These are phyloP conservation scores for Lodderomyces pseudojiufengensis DNA, from an alignment of 1,139 yeast genomes.

Conservation along the genomic window DNA sequence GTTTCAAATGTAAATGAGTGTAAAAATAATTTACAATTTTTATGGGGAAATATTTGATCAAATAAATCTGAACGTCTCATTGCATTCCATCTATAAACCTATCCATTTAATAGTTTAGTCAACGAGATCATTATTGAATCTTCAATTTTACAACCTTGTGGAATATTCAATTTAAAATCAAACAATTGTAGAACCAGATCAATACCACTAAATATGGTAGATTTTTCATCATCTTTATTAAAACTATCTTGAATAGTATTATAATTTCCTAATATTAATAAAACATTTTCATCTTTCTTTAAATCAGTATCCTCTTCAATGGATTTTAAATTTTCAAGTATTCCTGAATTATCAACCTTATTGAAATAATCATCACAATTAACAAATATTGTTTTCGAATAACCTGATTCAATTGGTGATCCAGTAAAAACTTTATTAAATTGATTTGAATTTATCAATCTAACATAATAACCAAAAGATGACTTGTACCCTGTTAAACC, in stretches of 20 bases:
- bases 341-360: constrained; percentile 17
- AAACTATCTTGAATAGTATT: constrained; percentile 53
- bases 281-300: constrained; percentile 13
- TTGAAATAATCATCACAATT: constrained; percentile 63
- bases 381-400: constrained; percentile 61
- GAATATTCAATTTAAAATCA: constrained; percentile 58
- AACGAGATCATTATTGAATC: constrained; percentile 67
- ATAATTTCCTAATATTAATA: constrained; percentile 65
- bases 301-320: constrained; percentile 8
- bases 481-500: constrained; percentile 56
- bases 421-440: constrained; percentile 72
- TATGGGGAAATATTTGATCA: too few relatives aligned
- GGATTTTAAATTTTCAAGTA: constrained; percentile 1
- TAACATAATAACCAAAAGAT: constrained; percentile 72
- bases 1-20: too few relatives aligned
- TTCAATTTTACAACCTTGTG: constrained; percentile 60
- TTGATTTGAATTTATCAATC: constrained; percentile 47
- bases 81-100: too few relatives aligned
- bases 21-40: too few relatives aligned
- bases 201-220: constrained; percentile 25
- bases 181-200: constrained; percentile 58
- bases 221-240: constrained; percentile 31
- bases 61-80: too few relatives aligned
- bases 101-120: constrained; percentile 28
- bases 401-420: constrained; percentile 64